These are phyloP conservation scores for Colletotrichum zoysiae DNA, from an alignment of 2,329 filamentous ascomycete genomes.

Conservation along the genomic window DNA sequence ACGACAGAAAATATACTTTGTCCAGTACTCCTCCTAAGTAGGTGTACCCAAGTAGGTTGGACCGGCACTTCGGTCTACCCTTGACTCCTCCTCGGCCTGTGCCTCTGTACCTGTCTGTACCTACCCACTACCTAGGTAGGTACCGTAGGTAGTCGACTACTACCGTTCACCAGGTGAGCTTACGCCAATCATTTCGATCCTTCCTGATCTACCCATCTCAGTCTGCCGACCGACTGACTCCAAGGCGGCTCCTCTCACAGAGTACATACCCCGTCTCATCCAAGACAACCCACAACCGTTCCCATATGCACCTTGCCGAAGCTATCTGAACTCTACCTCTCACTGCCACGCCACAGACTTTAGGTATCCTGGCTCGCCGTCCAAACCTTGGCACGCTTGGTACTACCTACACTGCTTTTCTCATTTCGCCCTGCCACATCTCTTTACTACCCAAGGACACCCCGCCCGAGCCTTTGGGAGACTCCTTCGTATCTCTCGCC, in stretches of 20 bases:
- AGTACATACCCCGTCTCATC: constrained; percentile 20
- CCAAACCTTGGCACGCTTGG: constrained; percentile 11
- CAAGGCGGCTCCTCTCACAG: constrained; percentile 27
- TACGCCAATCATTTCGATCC: constrained; percentile 32
- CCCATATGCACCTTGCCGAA: constrained; percentile 23
- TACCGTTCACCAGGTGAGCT: constrained; percentile 27
- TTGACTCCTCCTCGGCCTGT: constrained; percentile 15
- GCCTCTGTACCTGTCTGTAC: constrained; percentile 2
- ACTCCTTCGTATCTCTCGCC: neutral
- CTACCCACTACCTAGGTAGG: constrained; percentile 13
- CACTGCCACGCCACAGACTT: constrained; percentile 18
- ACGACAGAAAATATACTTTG: constrained; percentile 2
- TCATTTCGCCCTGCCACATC: constrained; percentile 14
- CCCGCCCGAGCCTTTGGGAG: neutral
- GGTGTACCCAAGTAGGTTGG: neutral
- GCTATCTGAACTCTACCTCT: constrained; percentile 30
- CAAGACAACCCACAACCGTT: constrained; percentile 6
- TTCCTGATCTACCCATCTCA: constrained; percentile 33
- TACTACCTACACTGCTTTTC: constrained; percentile 25
- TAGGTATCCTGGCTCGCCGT: constrained; percentile 19
- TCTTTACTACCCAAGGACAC: neutral
- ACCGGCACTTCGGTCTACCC: constrained; percentile 18
- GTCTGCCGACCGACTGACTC: constrained; percentile 27
- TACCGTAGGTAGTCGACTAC: neutral
- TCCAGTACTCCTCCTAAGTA: constrained; percentile 21